Percentiles rank a stretch among this genome's conserved stretches.
Conservation (phyloP, 2,329 filamentous ascomycete genomes). For the Verticillium nonalfalfae region DNA sequence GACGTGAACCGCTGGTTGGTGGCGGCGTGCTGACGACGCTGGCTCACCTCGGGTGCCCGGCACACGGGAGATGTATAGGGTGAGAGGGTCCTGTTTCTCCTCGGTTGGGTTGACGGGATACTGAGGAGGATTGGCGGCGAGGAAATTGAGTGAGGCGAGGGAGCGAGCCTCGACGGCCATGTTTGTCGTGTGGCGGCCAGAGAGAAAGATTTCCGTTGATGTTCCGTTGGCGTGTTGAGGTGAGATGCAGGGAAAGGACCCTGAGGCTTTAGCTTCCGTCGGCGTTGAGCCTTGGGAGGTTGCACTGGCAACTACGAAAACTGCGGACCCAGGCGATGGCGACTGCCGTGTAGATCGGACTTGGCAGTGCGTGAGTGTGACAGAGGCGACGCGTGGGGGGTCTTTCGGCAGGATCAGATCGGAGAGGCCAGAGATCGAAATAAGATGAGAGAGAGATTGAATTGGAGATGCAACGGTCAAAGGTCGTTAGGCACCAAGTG, state of each 20-base stretch:
- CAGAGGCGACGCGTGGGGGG: too few relatives aligned
- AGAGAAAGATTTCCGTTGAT: background rate
- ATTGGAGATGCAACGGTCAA: background rate
- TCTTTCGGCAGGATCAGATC: too few relatives aligned
- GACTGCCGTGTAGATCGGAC: background rate
- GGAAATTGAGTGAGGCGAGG: conserved; percentile 67
- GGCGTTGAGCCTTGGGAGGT: background rate
- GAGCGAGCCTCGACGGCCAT: conserved; percentile 71
- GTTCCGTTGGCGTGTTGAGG: background rate
- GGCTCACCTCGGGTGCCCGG: conserved; percentile 77
- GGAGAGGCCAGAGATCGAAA: too few relatives aligned
- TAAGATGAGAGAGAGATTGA: too few relatives aligned
- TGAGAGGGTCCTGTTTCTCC: conserved; percentile 61
- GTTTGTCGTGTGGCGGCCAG: conserved; percentile 15
- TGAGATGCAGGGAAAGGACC: background rate
- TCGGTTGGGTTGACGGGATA: conserved; percentile 75
- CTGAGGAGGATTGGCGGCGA: conserved; percentile 80
- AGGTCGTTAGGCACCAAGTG: background rate
- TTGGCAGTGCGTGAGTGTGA: background rate
- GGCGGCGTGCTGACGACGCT: conserved; percentile 5
- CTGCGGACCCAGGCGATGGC: background rate
- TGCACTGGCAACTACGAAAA: background rate
- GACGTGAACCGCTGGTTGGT: background rate
- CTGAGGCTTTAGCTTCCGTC: background rate
- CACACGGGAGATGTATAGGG: conserved; percentile 88